These are phyloP conservation scores for Acaromyces ingoldii DNA, from an alignment of 1,284 basidiomycete genomes.

Conservation along the genomic window DNA sequence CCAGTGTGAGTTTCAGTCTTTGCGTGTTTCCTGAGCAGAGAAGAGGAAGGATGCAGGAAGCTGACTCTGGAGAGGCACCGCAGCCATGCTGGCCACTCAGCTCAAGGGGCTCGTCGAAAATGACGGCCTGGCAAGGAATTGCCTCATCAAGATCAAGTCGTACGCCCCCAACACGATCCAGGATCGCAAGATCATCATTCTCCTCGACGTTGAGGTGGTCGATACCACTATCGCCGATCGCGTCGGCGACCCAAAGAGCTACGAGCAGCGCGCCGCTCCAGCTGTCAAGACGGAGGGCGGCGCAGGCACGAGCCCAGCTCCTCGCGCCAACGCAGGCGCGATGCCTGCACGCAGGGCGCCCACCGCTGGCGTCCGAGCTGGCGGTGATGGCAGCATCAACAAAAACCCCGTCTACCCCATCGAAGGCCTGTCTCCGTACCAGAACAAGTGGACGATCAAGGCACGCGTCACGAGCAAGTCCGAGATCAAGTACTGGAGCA, in stretches of 20 bases:
- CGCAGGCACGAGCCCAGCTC: neutral
- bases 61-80: neutral
- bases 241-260: constrained; percentile 29
- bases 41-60: neutral
- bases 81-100: constrained; percentile 88
- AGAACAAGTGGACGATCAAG: constrained; percentile 94
- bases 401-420: constrained; percentile 73
- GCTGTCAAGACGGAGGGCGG: constrained; percentile 19
- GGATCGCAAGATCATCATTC: constrained; percentile 72
- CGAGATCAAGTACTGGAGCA: constrained; percentile 85
- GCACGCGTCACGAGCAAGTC: constrained; percentile 85
- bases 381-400: no score
- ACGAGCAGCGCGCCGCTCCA: constrained; percentile 8
- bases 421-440: constrained; percentile 90
- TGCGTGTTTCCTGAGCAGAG: neutral
- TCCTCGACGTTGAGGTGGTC: constrained; percentile 64
- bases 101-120: constrained; percentile 72
- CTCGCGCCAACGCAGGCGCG: neutral
- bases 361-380: constrained; percentile 6
- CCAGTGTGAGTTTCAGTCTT: constrained; percentile 24
- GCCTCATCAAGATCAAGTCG: constrained; percentile 69
- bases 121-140: constrained; percentile 66
- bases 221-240: constrained; percentile 23
- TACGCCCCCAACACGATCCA: constrained; percentile 81
- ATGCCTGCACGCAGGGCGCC: neutral